Evolutionary conservation across 345 rosid species (phyloP), one percentile per base, ranked within the genome.

Genomic region (Salix udensis): DNA sequence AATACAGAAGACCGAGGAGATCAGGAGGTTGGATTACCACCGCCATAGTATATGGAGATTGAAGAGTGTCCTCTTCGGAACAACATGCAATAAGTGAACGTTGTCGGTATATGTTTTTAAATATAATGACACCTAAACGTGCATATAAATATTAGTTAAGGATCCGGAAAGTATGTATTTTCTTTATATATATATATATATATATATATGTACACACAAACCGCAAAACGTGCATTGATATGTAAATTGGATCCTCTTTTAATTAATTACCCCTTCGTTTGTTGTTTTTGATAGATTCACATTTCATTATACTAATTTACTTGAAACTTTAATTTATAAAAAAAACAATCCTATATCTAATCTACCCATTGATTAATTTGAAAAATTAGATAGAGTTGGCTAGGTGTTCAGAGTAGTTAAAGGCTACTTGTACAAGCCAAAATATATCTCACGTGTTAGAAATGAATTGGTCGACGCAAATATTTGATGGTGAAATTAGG

Each of bases 21-120:
- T 23, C 28, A 58, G 10, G 23, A 28, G 77, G 55, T 37, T 74
- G 74, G 74, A 44, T 74, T 11, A 39, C 6, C 11, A 36, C 37
- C 37, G 5, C 37, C 7, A 34, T 5, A 5, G 64, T 73, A 65
- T 67, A 62, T 46, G 72, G 36, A 67, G 70, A 39, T 36, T 65
- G 75, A 76, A 72, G 78, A 84, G 31, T 58, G 48, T 73, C 64
- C 52, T 68, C 64, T 66, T 76, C 76, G 77, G 79, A 84, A 31
- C 16, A 76, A 74, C 76, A 74, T 68, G 84, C 64, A 66, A 73
- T 79, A 40, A 76, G 77, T 71, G 67, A 65, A 64, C 23, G 13
- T 66, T 79, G 87, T 79, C 83, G 82, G 87, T 80, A 82, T 78
- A 36, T 36, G 37, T 36, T 36, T 36, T 36, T 36, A 5, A 36